Conservation (phyloP, 352 stramenopile genomes). For the Pythium aristosporum region DNA sequence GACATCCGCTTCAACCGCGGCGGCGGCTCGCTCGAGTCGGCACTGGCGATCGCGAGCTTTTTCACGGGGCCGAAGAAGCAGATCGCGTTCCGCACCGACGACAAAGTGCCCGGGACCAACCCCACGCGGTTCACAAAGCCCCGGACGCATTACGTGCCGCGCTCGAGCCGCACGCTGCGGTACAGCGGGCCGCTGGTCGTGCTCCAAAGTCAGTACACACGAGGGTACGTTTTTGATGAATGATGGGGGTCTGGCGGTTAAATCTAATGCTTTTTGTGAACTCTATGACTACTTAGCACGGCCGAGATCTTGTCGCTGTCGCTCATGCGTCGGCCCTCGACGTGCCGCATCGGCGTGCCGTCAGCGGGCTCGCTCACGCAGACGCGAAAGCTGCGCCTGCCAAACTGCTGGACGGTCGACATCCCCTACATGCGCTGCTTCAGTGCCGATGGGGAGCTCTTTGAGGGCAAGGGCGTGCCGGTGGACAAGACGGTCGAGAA, state of each 20-base stretch:
- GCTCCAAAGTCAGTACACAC: conserved; percentile 75
- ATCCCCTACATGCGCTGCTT: conserved; percentile 77
- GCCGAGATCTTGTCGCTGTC: conserved; percentile 70
- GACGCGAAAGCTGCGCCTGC: conserved; percentile 64
- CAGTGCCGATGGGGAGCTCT: conserved; percentile 57
- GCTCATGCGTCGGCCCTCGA: conserved; percentile 60
- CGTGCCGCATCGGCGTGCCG: conserved; percentile 52
- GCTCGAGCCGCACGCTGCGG: conserved; percentile 46
- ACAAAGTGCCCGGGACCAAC: conserved; percentile 45
- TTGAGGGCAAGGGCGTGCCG: conserved; percentile 62
- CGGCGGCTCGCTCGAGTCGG: conserved; percentile 59
- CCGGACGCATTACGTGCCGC: conserved; percentile 65
- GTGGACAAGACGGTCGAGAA: conserved; percentile 40
- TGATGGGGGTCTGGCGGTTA: not conserved
- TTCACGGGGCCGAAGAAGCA: conserved; percentile 51
- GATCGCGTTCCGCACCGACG: conserved; percentile 67
- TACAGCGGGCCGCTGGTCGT: conserved; percentile 71
- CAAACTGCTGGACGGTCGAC: conserved; percentile 83
- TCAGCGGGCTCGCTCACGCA: conserved; percentile 65
- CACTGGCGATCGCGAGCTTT: conserved; percentile 70
- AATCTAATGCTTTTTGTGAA: not conserved
- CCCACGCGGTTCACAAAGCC: conserved; percentile 45
- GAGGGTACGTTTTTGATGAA: conserved; percentile 42
- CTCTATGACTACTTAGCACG: conserved; percentile 26
- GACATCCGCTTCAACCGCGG: conserved; percentile 78